Base-by-base conservation (phyloP, 495 filamentous ascomycete genomes). In the Tetracladium marchalianum region DNA sequence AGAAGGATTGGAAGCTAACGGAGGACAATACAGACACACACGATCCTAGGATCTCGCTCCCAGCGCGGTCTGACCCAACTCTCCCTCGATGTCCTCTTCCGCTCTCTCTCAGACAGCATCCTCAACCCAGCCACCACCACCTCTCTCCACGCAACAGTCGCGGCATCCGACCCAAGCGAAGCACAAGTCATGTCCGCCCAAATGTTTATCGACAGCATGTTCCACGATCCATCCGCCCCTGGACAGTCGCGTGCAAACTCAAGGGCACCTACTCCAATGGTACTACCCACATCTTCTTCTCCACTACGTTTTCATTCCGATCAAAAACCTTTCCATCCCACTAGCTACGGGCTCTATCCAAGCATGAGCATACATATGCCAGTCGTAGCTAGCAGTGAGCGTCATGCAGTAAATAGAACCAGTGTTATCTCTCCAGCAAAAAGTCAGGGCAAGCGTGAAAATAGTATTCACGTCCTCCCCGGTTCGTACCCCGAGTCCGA, bases 1-100 rank as follows among this genome's bases (percentile, higher is more conserved):
- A 49, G 15, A 24, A n/a, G 3, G 22, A 27, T 27, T 27, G 7
- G 22, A 27, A 27, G 22, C 22, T 27, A 27, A 27, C 22, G 22
- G n/a, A 3, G 22, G 22, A 27, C 18, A 19, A 22, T n/a, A 19
- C 55, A 97, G 90, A 90, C 85, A 52, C 88, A 98, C 60, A 98
- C 92, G n/a, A 95, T 97, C 54, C 76, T 98, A 10, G 92, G 92
- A 42, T 90, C 85, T 13, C 82, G 81, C 52, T 76, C 76, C 11
- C 84, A 95, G 62, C 82, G 88, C 41, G 92, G 92, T 48, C 66
- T 98, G 41, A 95, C 85, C 3, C 92, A 98, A 59, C 81, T 98
- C 59, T 76, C 87, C 6, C 80, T 97, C 17, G 90, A 97, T 54
- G 72, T 95, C 16, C 75, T 96, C 35, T 97, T 90, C 67, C 79